Evolutionary conservation across 148 eudicot species (phyloP).

Genomic region (Silene uniflora): DNA sequence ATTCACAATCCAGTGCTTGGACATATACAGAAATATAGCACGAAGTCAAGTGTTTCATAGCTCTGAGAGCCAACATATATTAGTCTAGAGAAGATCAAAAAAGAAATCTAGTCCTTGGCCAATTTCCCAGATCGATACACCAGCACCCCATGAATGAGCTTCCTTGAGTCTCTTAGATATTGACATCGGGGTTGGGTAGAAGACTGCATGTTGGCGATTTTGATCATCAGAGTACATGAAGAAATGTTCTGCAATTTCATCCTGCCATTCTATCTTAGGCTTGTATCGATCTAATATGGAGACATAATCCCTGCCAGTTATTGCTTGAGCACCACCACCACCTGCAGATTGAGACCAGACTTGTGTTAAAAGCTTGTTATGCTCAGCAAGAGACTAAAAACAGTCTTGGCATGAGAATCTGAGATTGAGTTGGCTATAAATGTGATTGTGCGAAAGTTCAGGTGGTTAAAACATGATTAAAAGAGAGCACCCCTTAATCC

Average conservation of each 20-base stretch:
- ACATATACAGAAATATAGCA: background rate
- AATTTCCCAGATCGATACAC: slow-evolving; percentile 97
- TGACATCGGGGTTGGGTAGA: slow-evolving; percentile 77
- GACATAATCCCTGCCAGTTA: slow-evolving; percentile 77
- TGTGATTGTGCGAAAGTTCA: background rate
- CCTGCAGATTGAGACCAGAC: slow-evolving; percentile 42
- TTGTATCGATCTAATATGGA: slow-evolving; percentile 63
- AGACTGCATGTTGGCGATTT: slow-evolving; percentile 65
- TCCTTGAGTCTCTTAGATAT: slow-evolving; percentile 65
- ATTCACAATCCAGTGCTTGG: slow-evolving; percentile 5
- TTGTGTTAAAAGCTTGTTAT: slow-evolving; percentile 7
- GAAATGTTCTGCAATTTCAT: slow-evolving; percentile 76
- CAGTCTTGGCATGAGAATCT: background rate
- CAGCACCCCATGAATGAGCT: slow-evolving; percentile 86
- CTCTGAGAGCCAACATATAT: background rate
- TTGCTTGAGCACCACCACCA: slow-evolving; percentile 69
- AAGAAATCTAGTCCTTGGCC: slow-evolving; percentile 98
- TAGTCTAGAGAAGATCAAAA: slow-evolving; percentile 53
- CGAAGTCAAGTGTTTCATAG: background rate
- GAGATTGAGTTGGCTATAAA: background rate
- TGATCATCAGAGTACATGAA: slow-evolving; percentile 63
- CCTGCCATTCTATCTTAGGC: slow-evolving; percentile 71
- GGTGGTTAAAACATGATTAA: background rate
- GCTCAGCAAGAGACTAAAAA: slow-evolving; percentile 6
- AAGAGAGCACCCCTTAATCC: background rate